A percentile compares a stretch with the other conserved stretches of the same genome.
These are phyloP conservation scores for Chlorella sp. DNA, from an alignment of 139 green algal genomes.

Conservation along the genomic window DNA sequence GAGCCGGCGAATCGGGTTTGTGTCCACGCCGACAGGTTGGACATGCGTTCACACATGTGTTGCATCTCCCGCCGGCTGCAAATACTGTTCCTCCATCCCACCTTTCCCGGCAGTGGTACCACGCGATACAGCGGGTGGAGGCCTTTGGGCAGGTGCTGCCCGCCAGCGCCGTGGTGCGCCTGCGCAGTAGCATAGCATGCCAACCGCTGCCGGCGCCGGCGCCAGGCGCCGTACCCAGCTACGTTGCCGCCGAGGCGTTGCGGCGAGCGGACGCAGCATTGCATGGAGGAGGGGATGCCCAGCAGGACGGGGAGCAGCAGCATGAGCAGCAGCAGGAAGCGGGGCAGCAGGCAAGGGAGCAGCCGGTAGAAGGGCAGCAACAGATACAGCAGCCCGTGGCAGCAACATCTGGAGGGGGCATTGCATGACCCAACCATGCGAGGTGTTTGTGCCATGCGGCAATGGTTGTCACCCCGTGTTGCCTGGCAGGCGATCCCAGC, in stretches of 20 bases:
- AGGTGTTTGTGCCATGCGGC: too few species aligned
- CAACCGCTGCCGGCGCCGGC: neutral
- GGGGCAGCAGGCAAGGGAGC: neutral
- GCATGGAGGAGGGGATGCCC: too few species aligned
- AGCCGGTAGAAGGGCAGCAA: neutral
- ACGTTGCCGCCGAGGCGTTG: neutral
- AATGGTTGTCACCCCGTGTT: too few species aligned
- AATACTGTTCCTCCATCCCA: neutral
- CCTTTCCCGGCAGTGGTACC: constrained; percentile 20
- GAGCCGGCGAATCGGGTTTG: too few species aligned
- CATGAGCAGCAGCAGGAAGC: constrained; percentile 64
- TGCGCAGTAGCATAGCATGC: neutral
- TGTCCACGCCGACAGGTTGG: too few species aligned
- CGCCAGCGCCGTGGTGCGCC: neutral
- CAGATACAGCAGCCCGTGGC: too few species aligned
- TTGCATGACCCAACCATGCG: too few species aligned
- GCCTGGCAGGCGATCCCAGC: too few species aligned
- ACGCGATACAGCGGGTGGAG: constrained; percentile 13
- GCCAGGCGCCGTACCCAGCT: neutral
- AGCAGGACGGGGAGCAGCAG: neutral
- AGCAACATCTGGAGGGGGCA: too few species aligned
- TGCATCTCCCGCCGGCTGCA: neutral
- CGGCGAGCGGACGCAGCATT: neutral
- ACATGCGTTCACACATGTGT: too few species aligned
- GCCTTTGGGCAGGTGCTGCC: constrained; percentile 6